These are phyloP conservation scores for Ophiobolus disseminans DNA, from an alignment of 2,329 filamentous ascomycete species.

Conservation along the genomic window DNA sequence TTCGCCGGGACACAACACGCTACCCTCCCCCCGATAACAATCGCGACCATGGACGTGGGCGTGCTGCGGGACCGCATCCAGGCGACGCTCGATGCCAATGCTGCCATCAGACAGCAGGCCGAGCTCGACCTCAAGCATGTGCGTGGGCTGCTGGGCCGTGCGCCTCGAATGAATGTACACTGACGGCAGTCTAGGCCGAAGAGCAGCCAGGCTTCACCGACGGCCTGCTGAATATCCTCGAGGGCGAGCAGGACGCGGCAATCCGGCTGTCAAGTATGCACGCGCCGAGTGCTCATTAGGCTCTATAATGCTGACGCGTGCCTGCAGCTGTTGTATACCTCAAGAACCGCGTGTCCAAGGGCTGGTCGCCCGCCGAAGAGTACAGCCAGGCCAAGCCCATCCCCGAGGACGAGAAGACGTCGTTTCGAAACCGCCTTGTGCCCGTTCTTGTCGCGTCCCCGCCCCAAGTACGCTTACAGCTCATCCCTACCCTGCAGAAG, in stretches of 20 bases:
- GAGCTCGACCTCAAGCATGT: slow-evolving; percentile 85
- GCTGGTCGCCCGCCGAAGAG: slow-evolving; percentile 83
- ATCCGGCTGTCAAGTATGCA: slow-evolving; percentile 83
- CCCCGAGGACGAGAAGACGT: slow-evolving; percentile 85
- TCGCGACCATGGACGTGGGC: slow-evolving; percentile 72
- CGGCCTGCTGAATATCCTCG: slow-evolving; percentile 87
- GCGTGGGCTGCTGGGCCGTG: slow-evolving; percentile 44
- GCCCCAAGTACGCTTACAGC: slow-evolving; percentile 84
- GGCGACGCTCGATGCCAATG: slow-evolving; percentile 76
- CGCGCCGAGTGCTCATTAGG: slow-evolving; percentile 26
- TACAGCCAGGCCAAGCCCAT: slow-evolving; percentile 76
- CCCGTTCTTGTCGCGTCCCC: slow-evolving; percentile 84
- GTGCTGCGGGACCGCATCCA: slow-evolving; percentile 78
- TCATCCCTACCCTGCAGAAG: slow-evolving; percentile 93
- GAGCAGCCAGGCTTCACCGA: slow-evolving; percentile 88
- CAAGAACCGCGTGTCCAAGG: slow-evolving; percentile 95
- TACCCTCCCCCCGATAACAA: slow-evolving; percentile 9
- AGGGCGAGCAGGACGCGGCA: slow-evolving; percentile 83
- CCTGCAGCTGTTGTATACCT: slow-evolving; percentile 88
- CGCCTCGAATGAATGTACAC: slow-evolving; percentile 11
- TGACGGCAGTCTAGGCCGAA: slow-evolving; percentile 72
- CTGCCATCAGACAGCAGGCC: slow-evolving; percentile 76
- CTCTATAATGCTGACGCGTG: slow-evolving; percentile 28
- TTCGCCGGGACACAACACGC: slow-evolving; percentile 17
- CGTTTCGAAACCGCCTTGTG: slow-evolving; percentile 86